A percentile compares a stretch with the other conserved stretches of the same genome.
Conservation (phyloP, 1,284 basidiomycete species). For the Ustilago cynodontis region DNA sequence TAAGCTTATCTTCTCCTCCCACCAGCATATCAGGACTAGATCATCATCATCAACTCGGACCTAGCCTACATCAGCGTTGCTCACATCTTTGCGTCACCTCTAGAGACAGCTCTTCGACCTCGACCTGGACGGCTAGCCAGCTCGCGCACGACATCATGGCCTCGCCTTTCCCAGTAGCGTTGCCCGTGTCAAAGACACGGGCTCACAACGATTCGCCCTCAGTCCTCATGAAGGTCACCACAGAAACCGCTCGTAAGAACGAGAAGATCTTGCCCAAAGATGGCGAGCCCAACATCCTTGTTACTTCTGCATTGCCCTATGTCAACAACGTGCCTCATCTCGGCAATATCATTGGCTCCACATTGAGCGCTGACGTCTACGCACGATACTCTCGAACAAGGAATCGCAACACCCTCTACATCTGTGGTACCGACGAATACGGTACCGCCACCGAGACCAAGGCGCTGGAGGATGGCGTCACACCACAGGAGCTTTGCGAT, state of each 20-base stretch:
- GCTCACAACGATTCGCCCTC: constrained; percentile 44
- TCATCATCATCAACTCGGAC: background rate
- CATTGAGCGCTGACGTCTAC: constrained; percentile 94
- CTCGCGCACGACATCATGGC: constrained; percentile 60
- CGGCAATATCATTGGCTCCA: constrained; percentile 98
- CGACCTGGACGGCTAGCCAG: constrained; percentile 13
- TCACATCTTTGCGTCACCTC: background rate
- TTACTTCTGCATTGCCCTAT: constrained; percentile 94
- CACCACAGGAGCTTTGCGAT: constrained; percentile 88
- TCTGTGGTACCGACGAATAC: constrained; percentile 99
- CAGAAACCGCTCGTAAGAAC: constrained; percentile 48
- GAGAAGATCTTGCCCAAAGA: constrained; percentile 61
- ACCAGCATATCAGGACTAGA: background rate
- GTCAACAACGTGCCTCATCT: constrained; percentile 99
- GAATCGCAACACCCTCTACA: constrained; percentile 76
- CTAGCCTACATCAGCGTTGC: background rate
- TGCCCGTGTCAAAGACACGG: constrained; percentile 49
- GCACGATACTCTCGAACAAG: constrained; percentile 79
- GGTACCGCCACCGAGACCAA: constrained; percentile 98
- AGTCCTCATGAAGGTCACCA: constrained; percentile 64
- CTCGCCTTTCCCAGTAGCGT: constrained; percentile 63
- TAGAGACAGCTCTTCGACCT: background rate
- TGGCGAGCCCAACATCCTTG: constrained; percentile 75
- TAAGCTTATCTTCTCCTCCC: background rate
- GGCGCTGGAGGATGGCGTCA: constrained; percentile 91